These are phyloP conservation scores for Kluyveromyces siamensis DNA, from an alignment of 805 yeast species.

Conservation along the genomic window DNA sequence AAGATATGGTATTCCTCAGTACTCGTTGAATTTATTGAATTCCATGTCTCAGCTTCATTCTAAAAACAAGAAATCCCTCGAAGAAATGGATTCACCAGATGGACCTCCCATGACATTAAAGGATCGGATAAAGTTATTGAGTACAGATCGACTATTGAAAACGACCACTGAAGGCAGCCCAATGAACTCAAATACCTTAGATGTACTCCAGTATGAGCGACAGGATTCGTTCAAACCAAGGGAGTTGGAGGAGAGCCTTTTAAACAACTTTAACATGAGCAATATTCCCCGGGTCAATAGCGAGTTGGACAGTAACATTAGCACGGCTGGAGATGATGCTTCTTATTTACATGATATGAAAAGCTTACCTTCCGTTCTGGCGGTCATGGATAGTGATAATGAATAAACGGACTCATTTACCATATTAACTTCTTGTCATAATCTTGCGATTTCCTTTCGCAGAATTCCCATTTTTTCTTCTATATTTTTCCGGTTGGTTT, in stretches of 20 bases:
- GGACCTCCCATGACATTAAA: slow-evolving; percentile 36
- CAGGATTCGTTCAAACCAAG: background rate
- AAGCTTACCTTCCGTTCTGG: slow-evolving; percentile 11
- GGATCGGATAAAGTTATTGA: slow-evolving; percentile 37
- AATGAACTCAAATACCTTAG: background rate
- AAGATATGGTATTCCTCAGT: slow-evolving; percentile 34
- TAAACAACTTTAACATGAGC: background rate
- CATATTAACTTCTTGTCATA: background rate
- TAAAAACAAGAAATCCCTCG: slow-evolving; percentile 6
- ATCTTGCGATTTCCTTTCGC: background rate
- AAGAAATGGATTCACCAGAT: slow-evolving; percentile 14
- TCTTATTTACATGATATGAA: slow-evolving; percentile 13
- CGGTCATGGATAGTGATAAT: slow-evolving; percentile 5
- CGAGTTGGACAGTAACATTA: slow-evolving; percentile 20
- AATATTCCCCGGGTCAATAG: slow-evolving; percentile 1
- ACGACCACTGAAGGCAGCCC: background rate
- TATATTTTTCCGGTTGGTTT: background rate
- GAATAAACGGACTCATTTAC: slow-evolving; percentile 1
- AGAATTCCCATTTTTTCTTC: too few species aligned
- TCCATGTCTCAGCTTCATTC: slow-evolving; percentile 23
- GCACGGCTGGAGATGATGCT: slow-evolving; percentile 23
- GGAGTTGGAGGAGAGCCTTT: slow-evolving; percentile 1
- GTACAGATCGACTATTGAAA: slow-evolving; percentile 18
- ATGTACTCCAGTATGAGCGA: background rate
- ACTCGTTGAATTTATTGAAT: slow-evolving; percentile 30